phyloP scores from a whole-genome alignment of 495 filamentous ascomycete genomes.

The Penicillium tannophilum region DNA sequence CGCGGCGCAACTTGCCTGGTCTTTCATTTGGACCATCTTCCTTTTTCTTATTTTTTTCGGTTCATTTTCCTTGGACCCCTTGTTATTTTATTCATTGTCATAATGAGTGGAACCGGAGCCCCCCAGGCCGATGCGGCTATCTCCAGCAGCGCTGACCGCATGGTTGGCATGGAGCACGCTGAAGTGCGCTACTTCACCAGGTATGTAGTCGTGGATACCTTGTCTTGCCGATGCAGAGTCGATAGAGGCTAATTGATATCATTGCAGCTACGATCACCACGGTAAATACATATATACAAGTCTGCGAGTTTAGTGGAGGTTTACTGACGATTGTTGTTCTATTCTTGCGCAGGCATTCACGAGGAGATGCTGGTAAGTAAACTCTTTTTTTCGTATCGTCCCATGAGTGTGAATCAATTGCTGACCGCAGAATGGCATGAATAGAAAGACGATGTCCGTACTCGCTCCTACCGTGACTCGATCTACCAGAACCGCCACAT shows the following conservation, averaged over 20 bases:
- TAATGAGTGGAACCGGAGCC: constrained; percentile 37
- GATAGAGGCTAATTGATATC: constrained; percentile 25
- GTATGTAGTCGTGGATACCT: constrained; percentile 45
- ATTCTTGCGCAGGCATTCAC: constrained; percentile 74
- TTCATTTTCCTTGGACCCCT: constrained; percentile 11
- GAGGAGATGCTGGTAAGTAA: constrained; percentile 94
- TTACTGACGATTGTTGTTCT: constrained; percentile 21
- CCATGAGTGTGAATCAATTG: not conserved
- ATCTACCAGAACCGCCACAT: constrained; percentile 95
- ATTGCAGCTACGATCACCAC: constrained; percentile 87
- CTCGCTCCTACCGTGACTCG: constrained; percentile 90
- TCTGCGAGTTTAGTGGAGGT: constrained; percentile 1
- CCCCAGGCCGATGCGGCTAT: constrained; percentile 27
- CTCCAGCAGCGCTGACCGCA: constrained; percentile 52
- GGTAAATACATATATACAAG: constrained; percentile 53
- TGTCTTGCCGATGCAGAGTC: not conserved
- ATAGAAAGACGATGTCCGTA: constrained; percentile 98
- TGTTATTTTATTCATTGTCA: constrained; percentile 12
- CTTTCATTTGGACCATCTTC: constrained; percentile 24
- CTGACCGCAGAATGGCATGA: constrained; percentile 4
- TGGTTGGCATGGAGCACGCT: constrained; percentile 73
- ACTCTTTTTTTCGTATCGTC: not conserved
- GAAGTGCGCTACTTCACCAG: constrained; percentile 98
- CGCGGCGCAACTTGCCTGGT: constrained; percentile 18
- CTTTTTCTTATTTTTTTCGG: constrained; percentile 15